Evolutionary conservation across 345 rosid genomes (phyloP), one percentile per base, ranked within the genome.

Genomic region (Brassica cretica): DNA sequence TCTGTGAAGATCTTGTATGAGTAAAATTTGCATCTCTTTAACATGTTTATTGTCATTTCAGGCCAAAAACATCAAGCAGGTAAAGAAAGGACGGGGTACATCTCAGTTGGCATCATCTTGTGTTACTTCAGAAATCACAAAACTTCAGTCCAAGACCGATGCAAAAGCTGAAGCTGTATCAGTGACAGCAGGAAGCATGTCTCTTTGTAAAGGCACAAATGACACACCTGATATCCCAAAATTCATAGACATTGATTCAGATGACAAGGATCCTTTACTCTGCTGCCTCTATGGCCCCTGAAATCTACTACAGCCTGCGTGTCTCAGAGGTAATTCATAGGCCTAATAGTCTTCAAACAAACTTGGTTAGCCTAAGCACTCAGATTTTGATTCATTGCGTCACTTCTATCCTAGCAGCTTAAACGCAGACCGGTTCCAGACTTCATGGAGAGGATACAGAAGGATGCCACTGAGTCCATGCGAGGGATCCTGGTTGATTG

Each of bases 401-500:
- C 69, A 58, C 73, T 16, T 78, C 55, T 78, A 18, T 58, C 81
- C 74, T 44, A 41, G 62, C 89, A 94, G 97, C 90, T 91, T 79
- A 82, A 66, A 51, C 88, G 89, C 71, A 87, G 93, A 78, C 95
- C 94, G 4, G 37, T 35, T 76, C 79, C 90, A 0, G 68, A 76
- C 82, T 92, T 74, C 81, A 91, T 94, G 95, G 97, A 92, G 82
- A 86, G 76, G 35, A 62, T 84, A 33, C 98, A 94, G 81, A 86
- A 65, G 41, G 98, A 95, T 75, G 86, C 93, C 64, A 90, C 94
- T 68, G 87, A 86, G 77, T 84, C 85, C 76, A 95, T 95, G 99
- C 82, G 99, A 14, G 98, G 92, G 51, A 91, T 95, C 83, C 74
- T 95, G 77, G 78, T 95, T 74, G 97, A 95, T 82, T 95, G 99